Evolutionary conservation across 352 stramenopile species (phyloP), one percentile per base, ranked within the genome.

Genomic region (Phytopythium mirpurense): DNA sequence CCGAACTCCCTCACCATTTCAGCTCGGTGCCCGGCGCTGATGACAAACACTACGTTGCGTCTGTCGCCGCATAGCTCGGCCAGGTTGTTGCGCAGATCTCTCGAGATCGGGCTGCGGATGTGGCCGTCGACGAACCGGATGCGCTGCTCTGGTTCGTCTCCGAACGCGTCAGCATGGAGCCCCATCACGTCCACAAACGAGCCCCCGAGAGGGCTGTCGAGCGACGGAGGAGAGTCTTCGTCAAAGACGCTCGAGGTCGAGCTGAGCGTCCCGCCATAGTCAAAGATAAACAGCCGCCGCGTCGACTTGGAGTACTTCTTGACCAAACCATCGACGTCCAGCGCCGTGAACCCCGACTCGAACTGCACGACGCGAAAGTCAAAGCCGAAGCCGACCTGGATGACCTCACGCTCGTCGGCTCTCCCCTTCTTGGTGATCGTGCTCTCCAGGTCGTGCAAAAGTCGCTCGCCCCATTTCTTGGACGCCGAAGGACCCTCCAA

Each of bases 261-360:
- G 56, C 76, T 90, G 37, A 99, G 86, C 15, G 97, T 99, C 37
- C 97, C 97, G 38, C 96, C 96, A 55, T 98, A 99, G 66, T 99
- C 97, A 35, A 99, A 83, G 41, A 99, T 79, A 63, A 99, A 98
- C 5, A 99, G 59, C 1, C 92, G 80, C 5, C 77, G 62, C 11
- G 64, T 56, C 27, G 72, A 67, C 29, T 55, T 67, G 14, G 61
- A 63, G 57, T 90, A 98, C 21, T 83, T 72, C 51, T 89, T 88
- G 29, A 93, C 78, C 7, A 98, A 63, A 19, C 88, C 70, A 41
- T 94, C 85, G 11, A 95, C 73, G 56, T 98, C 83, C 0, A 99
- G 78, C 8, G 85, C 83, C 14, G 85, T 77, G 70, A 99, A 99
- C 16, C 90, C 96, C 19, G 80, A 86, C 48, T 97, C 77, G 60